These are phyloP conservation scores for Metschnikowia reukaufii DNA, from an alignment of 805 yeast species.

Conservation along the genomic window DNA sequence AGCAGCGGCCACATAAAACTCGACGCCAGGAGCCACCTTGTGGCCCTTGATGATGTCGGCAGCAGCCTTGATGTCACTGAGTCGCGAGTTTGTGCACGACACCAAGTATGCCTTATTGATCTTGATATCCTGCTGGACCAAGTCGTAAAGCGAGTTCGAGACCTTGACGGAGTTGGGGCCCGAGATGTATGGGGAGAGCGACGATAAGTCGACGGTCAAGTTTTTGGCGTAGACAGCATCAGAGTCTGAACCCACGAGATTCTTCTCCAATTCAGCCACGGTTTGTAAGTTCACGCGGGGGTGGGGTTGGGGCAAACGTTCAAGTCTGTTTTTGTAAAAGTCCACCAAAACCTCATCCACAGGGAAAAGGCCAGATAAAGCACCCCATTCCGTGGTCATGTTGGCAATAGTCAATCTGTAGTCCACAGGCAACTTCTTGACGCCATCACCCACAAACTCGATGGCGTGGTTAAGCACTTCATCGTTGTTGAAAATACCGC, in stretches of 20 bases:
- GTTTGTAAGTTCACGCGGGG: slow-evolving; percentile 74
- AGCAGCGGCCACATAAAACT: slow-evolving; percentile 97
- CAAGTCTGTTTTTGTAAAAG: slow-evolving; percentile 71
- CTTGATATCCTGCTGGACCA: slow-evolving; percentile 69
- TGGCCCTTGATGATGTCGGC: slow-evolving; percentile 82
- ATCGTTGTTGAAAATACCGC: slow-evolving; percentile 90
- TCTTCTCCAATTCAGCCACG: slow-evolving; percentile 50
- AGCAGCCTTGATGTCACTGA: slow-evolving; percentile 91
- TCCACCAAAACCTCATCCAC: slow-evolving; percentile 75
- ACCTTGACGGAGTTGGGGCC: slow-evolving; percentile 98
- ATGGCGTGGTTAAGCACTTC: slow-evolving; percentile 93
- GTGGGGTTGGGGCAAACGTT: slow-evolving; percentile 66
- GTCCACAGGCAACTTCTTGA: slow-evolving; percentile 68
- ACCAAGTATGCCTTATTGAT: slow-evolving; percentile 95
- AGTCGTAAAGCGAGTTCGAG: slow-evolving; percentile 71
- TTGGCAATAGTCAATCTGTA: slow-evolving; percentile 24
- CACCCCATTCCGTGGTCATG: slow-evolving; percentile 46
- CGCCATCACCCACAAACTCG: slow-evolving; percentile 85
- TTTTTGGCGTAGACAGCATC: slow-evolving; percentile 90
- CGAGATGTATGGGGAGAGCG: slow-evolving; percentile 84
- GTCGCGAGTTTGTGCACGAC: slow-evolving; percentile 95
- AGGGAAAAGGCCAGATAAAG: slow-evolving; percentile 93
- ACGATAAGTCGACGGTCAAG: slow-evolving; percentile 72
- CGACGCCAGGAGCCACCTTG: slow-evolving; percentile 85
- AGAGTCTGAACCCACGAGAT: slow-evolving; percentile 54